Evolutionary conservation across 1,139 yeast species (phyloP), one percentile per base, ranked within the genome.

Genomic region (Pichia sp.): DNA sequence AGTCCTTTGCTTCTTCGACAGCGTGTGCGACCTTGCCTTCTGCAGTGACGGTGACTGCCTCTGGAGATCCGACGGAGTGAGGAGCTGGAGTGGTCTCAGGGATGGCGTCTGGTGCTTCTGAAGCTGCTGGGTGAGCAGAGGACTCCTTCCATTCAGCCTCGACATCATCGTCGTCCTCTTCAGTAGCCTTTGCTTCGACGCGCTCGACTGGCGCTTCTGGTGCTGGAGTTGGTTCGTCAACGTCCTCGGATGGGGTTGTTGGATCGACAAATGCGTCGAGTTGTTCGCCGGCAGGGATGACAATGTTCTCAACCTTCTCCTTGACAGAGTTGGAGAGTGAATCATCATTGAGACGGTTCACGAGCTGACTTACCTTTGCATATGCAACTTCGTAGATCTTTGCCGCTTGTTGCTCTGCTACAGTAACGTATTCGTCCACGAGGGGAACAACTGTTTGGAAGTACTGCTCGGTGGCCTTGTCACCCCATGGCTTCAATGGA

Each of bases 401-500:
- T n/a, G n/a, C n/a, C n/a, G n/a, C n/a, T n/a, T n/a, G n/a, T n/a
- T n/a, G n/a, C n/a, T 30, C 27, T 20, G 33, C 22, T 22, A 35
- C 20, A 14, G 41, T 36, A n/a, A 23, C 24, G 18, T 38, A 38
- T 22, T 29, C 22, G 20, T 12, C 10, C 14, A 26, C 24, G 5
- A 12, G 18, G 1, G 40, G 40, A n/a, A 23, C 34, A 15, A 24
- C 17, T 13, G 15, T 17, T 11, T 8, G 33, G 18, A 34, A 16
- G 6, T 33, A 30, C 3, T 28, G 23, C 18, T 48, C 53, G n/a
- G 51, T 49, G 19, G n/a, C n/a, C n/a, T n/a, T n/a, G n/a, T n/a
- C n/a, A n/a, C n/a, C n/a, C n/a, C 38, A 29, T 8, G 51, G 50
- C 35, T 51, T 49, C 21, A 52, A 18, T 16, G 52, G 46, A 2